These are phyloP conservation scores for Aureoboletus auriporus DNA, from an alignment of 768 basidiomycete species.

Conservation along the genomic window DNA sequence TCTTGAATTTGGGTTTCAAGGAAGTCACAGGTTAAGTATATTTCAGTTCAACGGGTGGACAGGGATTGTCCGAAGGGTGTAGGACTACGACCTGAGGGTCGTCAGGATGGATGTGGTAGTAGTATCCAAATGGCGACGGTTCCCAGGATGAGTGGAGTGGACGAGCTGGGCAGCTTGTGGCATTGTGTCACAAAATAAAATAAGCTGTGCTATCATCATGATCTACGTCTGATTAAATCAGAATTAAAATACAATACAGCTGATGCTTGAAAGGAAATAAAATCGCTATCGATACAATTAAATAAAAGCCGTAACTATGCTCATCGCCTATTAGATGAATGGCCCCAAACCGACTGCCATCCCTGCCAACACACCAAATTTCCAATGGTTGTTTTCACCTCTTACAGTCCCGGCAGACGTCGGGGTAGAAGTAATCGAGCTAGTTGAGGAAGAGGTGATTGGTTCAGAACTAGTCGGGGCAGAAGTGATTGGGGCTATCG, in stretches of 20 bases:
- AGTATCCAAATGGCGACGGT: background rate
- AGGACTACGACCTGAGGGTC: background rate
- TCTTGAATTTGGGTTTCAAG: background rate
- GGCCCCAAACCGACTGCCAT: slow-evolving; percentile 3
- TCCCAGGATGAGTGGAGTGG: background rate
- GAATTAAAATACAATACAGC: background rate
- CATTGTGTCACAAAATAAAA: background rate
- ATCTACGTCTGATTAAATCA: background rate
- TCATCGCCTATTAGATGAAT: slow-evolving; percentile 7
- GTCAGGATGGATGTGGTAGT: background rate
- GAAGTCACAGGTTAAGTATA: background rate
- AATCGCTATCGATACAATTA: slow-evolving; percentile 1
- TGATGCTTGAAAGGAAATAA: background rate
- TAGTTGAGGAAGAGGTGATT: background rate
- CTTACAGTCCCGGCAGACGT: background rate
- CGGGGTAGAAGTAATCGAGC: slow-evolving; percentile 1
- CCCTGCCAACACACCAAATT: slow-evolving; percentile 1
- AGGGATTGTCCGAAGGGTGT: background rate
- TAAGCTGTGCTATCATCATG: no score
- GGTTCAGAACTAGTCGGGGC: background rate
- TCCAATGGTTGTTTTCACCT: background rate
- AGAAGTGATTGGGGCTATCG: background rate
- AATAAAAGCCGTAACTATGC: background rate
- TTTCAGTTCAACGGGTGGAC: background rate
- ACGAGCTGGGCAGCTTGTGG: background rate